Evolutionary conservation across 305 asterid species (phyloP).

Genomic region (Ajuga reptans): DNA sequence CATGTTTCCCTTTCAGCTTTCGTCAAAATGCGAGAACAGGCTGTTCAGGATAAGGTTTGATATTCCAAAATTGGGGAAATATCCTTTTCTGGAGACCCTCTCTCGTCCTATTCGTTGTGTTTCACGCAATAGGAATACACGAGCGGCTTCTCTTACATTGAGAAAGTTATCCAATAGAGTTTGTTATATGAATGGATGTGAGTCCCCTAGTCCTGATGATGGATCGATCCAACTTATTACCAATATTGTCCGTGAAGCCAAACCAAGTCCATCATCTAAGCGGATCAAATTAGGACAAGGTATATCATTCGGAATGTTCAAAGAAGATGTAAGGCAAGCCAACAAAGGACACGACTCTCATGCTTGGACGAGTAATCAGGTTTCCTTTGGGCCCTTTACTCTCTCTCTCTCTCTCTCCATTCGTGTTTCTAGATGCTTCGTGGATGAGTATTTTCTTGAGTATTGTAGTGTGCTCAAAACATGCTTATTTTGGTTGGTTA

Average conservation of each 20-base stretch:
- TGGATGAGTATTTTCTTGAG: too few relatives aligned
- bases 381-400: constrained; percentile 19
- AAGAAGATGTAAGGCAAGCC: constrained; percentile 36
- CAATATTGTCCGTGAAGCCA: constrained; percentile 67
- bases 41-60: constrained; percentile 65
- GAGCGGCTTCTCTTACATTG: constrained; percentile 38
- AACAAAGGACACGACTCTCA: constrained; percentile 37
- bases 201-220: constrained; percentile 44
- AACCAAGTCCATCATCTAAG: constrained; percentile 72
- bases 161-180: constrained; percentile 40
- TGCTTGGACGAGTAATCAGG: constrained; percentile 46
- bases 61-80: constrained; percentile 41
- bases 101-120: constrained; percentile 70
- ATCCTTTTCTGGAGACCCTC: constrained; percentile 51
- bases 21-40: constrained; percentile 81
- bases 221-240: constrained; percentile 49
- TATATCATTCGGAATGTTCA: constrained; percentile 29
- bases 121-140: constrained; percentile 57
- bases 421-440: too few relatives aligned
- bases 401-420: too few relatives aligned
- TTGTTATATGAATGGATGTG: constrained; percentile 40
- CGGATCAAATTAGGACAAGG: constrained; percentile 80
- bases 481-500: neutral
- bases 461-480: neutral
- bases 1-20: constrained; percentile 50